phyloP scores from a whole-genome alignment of 1,139 yeast genomes.

The Blastobotrys malaysiensis region DNA sequence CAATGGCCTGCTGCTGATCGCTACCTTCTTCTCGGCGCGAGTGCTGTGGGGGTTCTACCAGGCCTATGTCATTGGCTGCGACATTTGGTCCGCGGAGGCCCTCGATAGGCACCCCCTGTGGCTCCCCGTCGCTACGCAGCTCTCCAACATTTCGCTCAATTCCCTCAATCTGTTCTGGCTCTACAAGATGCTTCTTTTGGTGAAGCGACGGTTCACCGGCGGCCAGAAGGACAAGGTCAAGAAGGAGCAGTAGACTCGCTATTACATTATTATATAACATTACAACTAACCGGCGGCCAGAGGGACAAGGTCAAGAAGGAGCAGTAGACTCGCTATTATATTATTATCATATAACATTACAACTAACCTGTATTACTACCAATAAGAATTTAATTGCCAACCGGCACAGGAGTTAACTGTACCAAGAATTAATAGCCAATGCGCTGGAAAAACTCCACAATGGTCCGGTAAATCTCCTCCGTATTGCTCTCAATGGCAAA shows the following conservation, averaged over 20 bases:
- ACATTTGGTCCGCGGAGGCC: conserved; percentile 17
- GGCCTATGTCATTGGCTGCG: conserved; percentile 34
- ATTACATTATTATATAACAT: neutral
- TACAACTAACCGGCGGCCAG: neutral
- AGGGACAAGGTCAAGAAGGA: neutral
- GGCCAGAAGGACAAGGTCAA: neutral
- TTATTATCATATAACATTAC: no score
- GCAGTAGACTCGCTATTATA: neutral
- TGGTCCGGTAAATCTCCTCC: conserved; percentile 30
- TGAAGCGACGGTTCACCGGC: conserved; percentile 8
- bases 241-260: neutral
- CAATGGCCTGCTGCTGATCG: conserved; percentile 67
- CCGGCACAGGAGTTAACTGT: no score
- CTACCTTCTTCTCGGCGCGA: conserved; percentile 69
- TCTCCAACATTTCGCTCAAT: conserved; percentile 62
- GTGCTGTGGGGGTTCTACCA: conserved; percentile 88
- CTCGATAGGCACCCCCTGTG: conserved; percentile 31
- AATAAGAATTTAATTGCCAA: no score
- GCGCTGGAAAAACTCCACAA: conserved; percentile 18
- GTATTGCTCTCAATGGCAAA: conserved; percentile 38
- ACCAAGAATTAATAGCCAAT: neutral
- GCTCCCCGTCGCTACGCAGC: conserved; percentile 47
- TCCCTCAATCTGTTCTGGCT: conserved; percentile 59
- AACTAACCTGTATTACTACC: neutral
- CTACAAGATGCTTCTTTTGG: conserved; percentile 73